A percentile compares a stretch with the other conserved stretches of the same genome.
phyloP scores from a whole-genome alignment of 73 alveolate species.

The Paramecium pentaurelia region DNA sequence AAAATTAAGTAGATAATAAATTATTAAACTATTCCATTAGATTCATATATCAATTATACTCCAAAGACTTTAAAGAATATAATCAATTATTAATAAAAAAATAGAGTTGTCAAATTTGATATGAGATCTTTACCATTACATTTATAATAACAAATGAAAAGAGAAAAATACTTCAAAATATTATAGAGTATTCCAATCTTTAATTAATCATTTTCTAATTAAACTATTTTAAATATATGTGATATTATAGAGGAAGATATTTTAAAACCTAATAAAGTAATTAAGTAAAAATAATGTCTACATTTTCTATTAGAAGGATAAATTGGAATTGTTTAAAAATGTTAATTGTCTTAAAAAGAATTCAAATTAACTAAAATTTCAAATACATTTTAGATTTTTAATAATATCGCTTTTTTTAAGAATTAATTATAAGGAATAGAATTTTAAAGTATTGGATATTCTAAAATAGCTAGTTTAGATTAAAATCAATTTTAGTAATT shows the following conservation, averaged over 20 bases:
- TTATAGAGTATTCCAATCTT: not conserved
- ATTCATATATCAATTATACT: not conserved
- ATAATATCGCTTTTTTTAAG: not conserved
- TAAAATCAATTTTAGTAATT: not conserved
- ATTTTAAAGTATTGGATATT: not conserved
- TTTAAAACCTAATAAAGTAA: not conserved
- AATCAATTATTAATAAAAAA: not conserved
- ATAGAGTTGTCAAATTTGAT: not conserved
- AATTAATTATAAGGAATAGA: not conserved
- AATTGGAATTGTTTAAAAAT: not conserved
- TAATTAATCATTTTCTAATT: not conserved
- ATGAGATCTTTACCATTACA: not conserved
- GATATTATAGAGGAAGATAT: not conserved
- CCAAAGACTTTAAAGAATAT: not conserved
- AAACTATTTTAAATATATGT: not conserved
- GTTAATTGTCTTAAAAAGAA: not conserved
- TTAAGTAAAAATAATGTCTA: not conserved
- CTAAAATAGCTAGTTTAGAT: not conserved
- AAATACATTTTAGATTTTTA: not conserved
- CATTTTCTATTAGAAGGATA: not conserved
- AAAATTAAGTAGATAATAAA: not conserved
- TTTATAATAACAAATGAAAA: not conserved
- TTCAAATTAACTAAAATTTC: not conserved
- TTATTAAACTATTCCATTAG: not conserved
- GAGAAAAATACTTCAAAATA: not conserved